Percentiles rank a stretch among this genome's conserved stretches.
These are phyloP conservation scores for Yamadazyma laniorum DNA, from an alignment of 805 yeast genomes.

Conservation along the genomic window DNA sequence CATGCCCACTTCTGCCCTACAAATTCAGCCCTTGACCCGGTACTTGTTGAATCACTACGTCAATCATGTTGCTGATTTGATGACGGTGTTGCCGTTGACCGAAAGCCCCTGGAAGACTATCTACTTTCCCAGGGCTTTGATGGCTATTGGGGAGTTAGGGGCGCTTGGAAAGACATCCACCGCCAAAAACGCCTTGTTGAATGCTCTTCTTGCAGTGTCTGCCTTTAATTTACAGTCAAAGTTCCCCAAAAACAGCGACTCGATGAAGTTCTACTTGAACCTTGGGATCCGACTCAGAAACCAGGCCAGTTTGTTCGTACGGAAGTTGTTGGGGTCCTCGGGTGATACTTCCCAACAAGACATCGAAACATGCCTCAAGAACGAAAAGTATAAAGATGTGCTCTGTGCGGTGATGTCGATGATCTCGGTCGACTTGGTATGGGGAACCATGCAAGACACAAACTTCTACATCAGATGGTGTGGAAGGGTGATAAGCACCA, in stretches of 20 bases:
- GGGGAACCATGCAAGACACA: conserved; percentile 90
- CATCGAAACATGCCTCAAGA: conserved; percentile 47
- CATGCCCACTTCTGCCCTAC: conserved; percentile 60
- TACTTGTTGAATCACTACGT: conserved; percentile 70
- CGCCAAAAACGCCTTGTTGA: conserved; percentile 73
- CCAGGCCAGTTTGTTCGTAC: conserved; percentile 70
- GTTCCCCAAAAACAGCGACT: conserved; percentile 60
- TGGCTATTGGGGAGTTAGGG: conserved; percentile 78
- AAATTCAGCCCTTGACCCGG: conserved; percentile 67
- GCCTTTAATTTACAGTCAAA: conserved; percentile 79
- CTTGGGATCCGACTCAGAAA: conserved; percentile 71
- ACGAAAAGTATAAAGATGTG: conserved; percentile 77
- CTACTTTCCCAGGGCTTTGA: conserved; percentile 79
- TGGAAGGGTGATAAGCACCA: conserved; percentile 67
- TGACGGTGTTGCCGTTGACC: conserved; percentile 68
- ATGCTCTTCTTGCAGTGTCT: conserved; percentile 76
- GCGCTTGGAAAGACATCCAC: conserved; percentile 71
- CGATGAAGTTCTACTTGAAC: conserved; percentile 67
- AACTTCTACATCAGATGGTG: conserved; percentile 72
- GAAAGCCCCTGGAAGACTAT: conserved; percentile 87
- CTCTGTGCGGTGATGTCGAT: conserved; percentile 79
- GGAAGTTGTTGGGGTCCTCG: conserved; percentile 46
- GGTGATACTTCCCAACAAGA: conserved; percentile 27
- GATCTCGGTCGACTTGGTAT: conserved; percentile 84
- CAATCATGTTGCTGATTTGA: conserved; percentile 72